Evolutionary conservation across 2,329 filamentous ascomycete genomes (phyloP).

Genomic region (Pseudogymnoascus sp.): DNA sequence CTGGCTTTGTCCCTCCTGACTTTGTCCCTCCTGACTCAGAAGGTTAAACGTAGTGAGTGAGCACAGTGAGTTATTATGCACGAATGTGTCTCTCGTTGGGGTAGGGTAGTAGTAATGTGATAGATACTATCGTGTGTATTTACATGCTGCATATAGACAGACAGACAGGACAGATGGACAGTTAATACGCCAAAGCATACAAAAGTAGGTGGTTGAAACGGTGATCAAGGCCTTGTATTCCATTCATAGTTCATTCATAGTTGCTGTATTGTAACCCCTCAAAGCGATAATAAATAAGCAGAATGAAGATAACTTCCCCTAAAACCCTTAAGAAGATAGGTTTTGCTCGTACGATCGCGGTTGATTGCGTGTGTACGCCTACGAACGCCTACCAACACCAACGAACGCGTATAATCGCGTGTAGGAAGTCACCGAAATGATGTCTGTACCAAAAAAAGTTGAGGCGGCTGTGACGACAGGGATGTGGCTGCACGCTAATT

Average conservation of each 20-base stretch:
- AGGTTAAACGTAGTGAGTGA: background rate
- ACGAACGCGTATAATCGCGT: background rate
- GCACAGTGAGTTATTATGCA: background rate
- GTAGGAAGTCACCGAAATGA: background rate
- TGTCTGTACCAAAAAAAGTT: background rate
- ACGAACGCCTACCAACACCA: background rate
- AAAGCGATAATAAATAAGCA: background rate
- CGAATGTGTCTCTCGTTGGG: background rate
- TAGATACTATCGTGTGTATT: background rate
- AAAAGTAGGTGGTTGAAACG: background rate
- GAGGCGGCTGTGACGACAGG: constrained; percentile 10
- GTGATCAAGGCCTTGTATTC: background rate
- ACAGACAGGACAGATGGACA: background rate
- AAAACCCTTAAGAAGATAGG: background rate
- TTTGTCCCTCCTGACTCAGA: constrained; percentile 5
- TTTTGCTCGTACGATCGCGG: background rate
- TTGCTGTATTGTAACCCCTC: background rate
- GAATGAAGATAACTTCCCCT: background rate
- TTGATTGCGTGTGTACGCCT: background rate
- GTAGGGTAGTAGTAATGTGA: background rate
- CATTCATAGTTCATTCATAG: background rate
- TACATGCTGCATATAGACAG: background rate
- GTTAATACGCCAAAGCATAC: background rate
- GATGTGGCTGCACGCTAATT: constrained; percentile 7
- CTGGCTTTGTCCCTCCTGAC: background rate